Conservation (phyloP, 495 filamentous ascomycete species). For the Aspergillus bertholletiae region DNA sequence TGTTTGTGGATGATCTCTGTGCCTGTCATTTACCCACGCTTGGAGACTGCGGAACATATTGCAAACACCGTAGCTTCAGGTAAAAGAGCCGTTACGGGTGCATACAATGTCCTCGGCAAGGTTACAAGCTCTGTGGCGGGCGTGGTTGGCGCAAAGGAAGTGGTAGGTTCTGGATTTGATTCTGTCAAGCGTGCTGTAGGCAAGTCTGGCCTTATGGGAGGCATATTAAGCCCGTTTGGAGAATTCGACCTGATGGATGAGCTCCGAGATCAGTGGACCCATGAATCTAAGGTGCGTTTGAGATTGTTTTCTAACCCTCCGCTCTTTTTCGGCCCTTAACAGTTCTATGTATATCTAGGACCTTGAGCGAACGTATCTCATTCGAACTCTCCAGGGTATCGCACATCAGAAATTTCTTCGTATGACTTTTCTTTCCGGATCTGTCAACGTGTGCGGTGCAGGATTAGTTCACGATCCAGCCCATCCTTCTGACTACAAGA, state of each 20-base stretch:
- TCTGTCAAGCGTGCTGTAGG: constrained; percentile 94
- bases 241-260: constrained; percentile 95
- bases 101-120: constrained; percentile 92
- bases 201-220: constrained; percentile 90
- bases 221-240: constrained; percentile 92
- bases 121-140: constrained; percentile 91
- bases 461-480: constrained; percentile 92
- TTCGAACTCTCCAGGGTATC: constrained; percentile 92
- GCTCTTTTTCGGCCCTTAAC: constrained; percentile 2
- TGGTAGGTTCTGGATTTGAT: constrained; percentile 86
- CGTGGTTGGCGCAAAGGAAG: constrained; percentile 88
- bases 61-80: constrained; percentile 89
- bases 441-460: constrained; percentile 88
- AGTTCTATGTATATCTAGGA: constrained; percentile 46
- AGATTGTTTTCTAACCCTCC: not conserved
- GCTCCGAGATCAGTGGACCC: constrained; percentile 94
- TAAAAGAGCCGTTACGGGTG: constrained; percentile 91
- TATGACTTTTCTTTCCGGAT: constrained; percentile 93
- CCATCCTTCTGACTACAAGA: constrained; percentile 91
- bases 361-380: constrained; percentile 92
- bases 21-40: constrained; percentile 83
- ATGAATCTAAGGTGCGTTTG: constrained; percentile 76
- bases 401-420: constrained; percentile 87
- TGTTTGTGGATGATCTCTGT: constrained; percentile 93
- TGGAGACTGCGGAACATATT: constrained; percentile 86